Evolutionary conservation across 176 grass and related monocot species (phyloP).

Genomic region (Triticum timopheevii): DNA sequence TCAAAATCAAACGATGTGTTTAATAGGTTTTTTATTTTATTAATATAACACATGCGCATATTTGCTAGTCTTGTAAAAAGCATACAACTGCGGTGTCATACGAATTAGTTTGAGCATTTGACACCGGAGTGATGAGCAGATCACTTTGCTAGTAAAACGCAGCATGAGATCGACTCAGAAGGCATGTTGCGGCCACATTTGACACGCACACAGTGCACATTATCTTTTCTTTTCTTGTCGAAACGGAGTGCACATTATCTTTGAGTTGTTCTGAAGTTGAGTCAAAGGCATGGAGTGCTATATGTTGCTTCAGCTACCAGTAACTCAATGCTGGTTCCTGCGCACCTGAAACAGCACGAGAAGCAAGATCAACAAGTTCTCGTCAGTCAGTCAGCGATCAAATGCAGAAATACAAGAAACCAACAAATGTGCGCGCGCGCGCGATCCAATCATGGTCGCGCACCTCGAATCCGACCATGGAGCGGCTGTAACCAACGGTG

Average conservation of each 20-base stretch:
- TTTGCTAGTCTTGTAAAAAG: too few relatives aligned
- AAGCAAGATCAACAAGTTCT: background rate
- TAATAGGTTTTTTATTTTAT: too few relatives aligned
- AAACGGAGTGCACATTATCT: too few relatives aligned
- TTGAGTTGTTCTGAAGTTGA: background rate
- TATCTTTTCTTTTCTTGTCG: too few relatives aligned
- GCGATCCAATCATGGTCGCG: background rate
- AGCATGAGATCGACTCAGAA: background rate
- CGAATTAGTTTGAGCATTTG: background rate
- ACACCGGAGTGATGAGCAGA: background rate
- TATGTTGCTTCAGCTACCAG: background rate
- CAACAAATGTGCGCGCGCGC: background rate
- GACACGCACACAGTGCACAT: background rate
- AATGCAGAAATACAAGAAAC: background rate
- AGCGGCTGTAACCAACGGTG: constrained; percentile 42
- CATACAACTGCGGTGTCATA: background rate
- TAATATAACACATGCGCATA: too few relatives aligned
- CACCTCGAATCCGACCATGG: constrained; percentile 64
- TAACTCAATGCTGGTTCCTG: constrained; percentile 33
- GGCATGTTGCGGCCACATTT: background rate
- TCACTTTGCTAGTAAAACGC: background rate
- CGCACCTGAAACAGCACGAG: constrained; percentile 41
- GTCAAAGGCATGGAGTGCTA: background rate
- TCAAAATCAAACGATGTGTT: too few relatives aligned
- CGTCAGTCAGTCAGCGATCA: constrained; percentile 16